phyloP scores from a whole-genome alignment of 2,329 filamentous ascomycete genomes.

The Sordariomycetes sp. region DNA sequence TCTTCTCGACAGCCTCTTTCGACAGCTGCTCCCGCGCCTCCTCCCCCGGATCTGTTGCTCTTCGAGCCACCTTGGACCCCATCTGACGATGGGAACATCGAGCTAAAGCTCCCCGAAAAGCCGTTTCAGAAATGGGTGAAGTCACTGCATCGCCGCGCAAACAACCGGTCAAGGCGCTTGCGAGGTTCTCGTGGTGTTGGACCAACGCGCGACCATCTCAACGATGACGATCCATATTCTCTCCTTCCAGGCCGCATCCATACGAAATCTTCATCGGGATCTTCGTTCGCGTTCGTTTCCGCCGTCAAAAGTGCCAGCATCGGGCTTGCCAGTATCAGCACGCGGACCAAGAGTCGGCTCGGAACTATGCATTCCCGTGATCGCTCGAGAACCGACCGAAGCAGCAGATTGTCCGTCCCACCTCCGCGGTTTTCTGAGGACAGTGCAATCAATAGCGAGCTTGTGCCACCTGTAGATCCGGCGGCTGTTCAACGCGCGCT shows the following conservation, averaged over 20 bases:
- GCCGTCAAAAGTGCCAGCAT: conserved; percentile 70
- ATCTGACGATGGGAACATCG: background rate
- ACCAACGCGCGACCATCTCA: background rate
- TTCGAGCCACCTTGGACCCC: background rate
- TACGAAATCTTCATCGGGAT: conserved; percentile 53
- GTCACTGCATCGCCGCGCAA: conserved; percentile 28
- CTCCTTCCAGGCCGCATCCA: conserved; percentile 19
- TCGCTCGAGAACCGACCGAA: conserved; percentile 46
- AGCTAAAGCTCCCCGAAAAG: conserved; percentile 7
- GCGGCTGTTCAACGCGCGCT: conserved; percentile 58
- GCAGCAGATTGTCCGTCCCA: conserved; percentile 47
- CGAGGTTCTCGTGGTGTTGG: conserved; percentile 7
- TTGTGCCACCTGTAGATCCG: conserved; percentile 40
- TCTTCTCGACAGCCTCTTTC: conserved; percentile 5
- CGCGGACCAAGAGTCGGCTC: conserved; percentile 44
- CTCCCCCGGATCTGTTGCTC: conserved; percentile 4
- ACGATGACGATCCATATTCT: conserved; percentile 6
- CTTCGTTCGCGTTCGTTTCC: conserved; percentile 69
- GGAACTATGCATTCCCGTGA: conserved; percentile 32
- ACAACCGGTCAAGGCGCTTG: conserved; percentile 12
- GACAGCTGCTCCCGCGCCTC: conserved; percentile 5
- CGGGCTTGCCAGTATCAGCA: conserved; percentile 61
- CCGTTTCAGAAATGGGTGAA: conserved; percentile 66
- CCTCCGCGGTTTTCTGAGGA: conserved; percentile 51
- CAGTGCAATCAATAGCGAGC: conserved; percentile 23